Conservation (phyloP, 768 basidiomycete genomes). For the Suillus decipiens region DNA sequence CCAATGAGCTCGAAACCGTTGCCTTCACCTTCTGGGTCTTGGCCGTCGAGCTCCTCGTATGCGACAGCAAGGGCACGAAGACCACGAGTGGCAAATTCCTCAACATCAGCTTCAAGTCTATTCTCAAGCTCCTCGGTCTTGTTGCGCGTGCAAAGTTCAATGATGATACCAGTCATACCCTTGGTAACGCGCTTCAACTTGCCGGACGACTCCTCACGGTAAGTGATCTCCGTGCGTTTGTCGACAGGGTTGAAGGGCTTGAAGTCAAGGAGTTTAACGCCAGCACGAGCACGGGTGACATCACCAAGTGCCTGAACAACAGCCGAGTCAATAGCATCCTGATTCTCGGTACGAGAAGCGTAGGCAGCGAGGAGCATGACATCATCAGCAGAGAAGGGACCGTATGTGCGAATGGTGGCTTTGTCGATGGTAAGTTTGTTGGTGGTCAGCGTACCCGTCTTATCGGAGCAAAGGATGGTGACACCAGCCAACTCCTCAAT, state of each 20-base stretch:
- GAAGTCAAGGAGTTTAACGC: conserved; percentile 97
- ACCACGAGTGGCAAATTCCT: conserved; percentile 94
- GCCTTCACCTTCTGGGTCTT: conserved; percentile 83
- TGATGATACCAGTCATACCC: conserved; percentile 99
- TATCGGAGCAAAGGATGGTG: conserved; percentile 98
- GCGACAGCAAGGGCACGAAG: conserved; percentile 95
- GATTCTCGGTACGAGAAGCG: conserved; percentile 97
- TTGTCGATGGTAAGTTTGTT: conserved; percentile 99
- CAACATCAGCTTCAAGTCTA: conserved; percentile 90
- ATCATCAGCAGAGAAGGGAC: conserved; percentile 84
- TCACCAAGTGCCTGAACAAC: conserved; percentile 83
- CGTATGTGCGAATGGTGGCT: conserved; percentile 88
- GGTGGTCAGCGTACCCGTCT: conserved; percentile 97
- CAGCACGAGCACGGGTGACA: conserved; percentile 72
- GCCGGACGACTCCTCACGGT: conserved; percentile 91
- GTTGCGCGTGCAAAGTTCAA: conserved; percentile 96
- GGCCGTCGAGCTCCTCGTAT: conserved; percentile 87
- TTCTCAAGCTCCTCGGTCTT: conserved; percentile 93
- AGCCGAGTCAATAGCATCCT: conserved; percentile 93
- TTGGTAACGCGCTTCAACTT: conserved; percentile 98
- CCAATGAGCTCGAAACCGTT: conserved; percentile 98
- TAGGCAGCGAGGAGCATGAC: conserved; percentile 94
- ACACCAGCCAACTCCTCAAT: conserved; percentile 98
- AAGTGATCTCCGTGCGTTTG: conserved; percentile 99
- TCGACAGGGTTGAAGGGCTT: conserved; percentile 99